Conservation (phyloP, 805 yeast genomes). For the Metschnikowia reukaufii region DNA sequence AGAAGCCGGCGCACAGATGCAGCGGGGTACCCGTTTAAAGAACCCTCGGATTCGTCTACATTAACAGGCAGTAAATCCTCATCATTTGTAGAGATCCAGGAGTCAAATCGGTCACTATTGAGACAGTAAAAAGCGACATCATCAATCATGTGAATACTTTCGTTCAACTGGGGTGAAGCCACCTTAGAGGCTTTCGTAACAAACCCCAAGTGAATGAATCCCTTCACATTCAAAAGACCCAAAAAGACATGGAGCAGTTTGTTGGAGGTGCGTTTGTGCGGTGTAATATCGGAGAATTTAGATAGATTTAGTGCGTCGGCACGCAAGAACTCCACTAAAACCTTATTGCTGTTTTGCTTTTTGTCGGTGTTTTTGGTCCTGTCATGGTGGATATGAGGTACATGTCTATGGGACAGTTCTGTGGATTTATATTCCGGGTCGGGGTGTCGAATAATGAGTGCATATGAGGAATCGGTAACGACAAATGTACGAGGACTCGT, state of each 20-base stretch:
- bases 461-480: conserved; percentile 57
- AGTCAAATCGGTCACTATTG: conserved; percentile 55
- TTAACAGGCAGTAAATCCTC: conserved; percentile 12
- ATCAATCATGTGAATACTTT: conserved; percentile 52
- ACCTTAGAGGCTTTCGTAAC: conserved; percentile 54
- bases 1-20: conserved; percentile 45
- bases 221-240: conserved; percentile 59
- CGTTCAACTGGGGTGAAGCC: conserved; percentile 59
- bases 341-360: conserved; percentile 30
- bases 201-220: conserved; percentile 55
- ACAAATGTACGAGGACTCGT: conserved; percentile 69
- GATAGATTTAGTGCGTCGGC: conserved; percentile 37
- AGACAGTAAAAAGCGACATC: conserved; percentile 67
- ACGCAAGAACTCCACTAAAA: conserved; percentile 54
- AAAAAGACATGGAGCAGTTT: conserved; percentile 52
- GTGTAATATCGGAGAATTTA: conserved; percentile 46
- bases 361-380: conserved; percentile 20
- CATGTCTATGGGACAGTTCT: conserved; percentile 20
- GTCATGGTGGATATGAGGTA: conserved; percentile 23
- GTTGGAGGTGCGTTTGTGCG: conserved; percentile 23
- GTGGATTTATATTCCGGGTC: conserved; percentile 27
- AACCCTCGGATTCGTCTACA: conserved; percentile 18
- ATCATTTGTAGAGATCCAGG: conserved; percentile 22
- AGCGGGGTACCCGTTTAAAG: conserved; percentile 36
- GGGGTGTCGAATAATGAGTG: conserved; percentile 58